Evolutionary conservation across 2,329 filamentous ascomycete genomes (phyloP), one percentile per base, ranked within the genome.

Genomic region (Talaromyces rugulosus): DNA sequence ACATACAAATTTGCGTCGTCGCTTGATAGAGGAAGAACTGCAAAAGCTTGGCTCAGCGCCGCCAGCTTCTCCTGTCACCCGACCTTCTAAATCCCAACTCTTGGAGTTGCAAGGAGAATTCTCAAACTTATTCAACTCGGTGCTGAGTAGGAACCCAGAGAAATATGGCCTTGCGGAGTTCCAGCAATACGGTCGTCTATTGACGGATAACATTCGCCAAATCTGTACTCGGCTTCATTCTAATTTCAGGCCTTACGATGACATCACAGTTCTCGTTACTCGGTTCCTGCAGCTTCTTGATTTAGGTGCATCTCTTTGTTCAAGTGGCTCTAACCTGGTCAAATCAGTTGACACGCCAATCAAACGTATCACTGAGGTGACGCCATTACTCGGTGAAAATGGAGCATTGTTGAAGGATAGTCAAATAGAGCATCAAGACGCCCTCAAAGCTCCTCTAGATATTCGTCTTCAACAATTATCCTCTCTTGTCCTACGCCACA

Each of bases 91-190:
- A 1, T 92, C 90, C 0, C 85, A 91, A 67, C 81, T 96, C 11
- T 78, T 82, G 59, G 80, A 88, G 51, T 78, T 98, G 4, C 92
- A 97, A 67, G 89, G 89, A 8, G 92, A 97, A 68, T 94, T 98
- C 69, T 85, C 83, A 58, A 93, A 90, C 64, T 77, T 96, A 30
- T 77, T 96, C 47, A 89, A 87, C 64, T 81, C 84, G n/a, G 77
- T 89, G 16, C 77, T 87, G 27, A 79, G 81, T 31, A 70, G 74
- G 59, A 70, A 67, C 14, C 71, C 70, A 0, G 76, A 77, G 40
- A 62, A 67, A 6, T 68, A 70, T 60, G n/a, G 60, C 56, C 59
- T 63, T 12, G 56, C 62, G 2, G 66, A 67, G 30, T 69, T 69
- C 18, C 60, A 67, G 36, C 62, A 77, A 58, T 76, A 76, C 63